Conservation (phyloP, 768 basidiomycete species). For the Russula sp. region DNA sequence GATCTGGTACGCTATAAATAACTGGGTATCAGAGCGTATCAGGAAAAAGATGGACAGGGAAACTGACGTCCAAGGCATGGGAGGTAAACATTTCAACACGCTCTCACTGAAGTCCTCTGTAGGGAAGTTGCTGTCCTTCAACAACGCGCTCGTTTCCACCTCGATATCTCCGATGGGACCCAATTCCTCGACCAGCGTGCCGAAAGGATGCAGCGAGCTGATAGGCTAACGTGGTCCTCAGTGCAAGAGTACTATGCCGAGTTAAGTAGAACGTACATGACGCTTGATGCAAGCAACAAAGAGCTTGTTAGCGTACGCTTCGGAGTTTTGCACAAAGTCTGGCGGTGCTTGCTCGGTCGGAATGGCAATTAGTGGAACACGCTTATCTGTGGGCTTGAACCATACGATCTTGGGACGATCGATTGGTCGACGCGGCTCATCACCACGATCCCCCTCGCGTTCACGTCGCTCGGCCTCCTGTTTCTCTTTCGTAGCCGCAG, state of each 20-base stretch:
- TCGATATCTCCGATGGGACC: constrained; percentile 98
- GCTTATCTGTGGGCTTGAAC: constrained; percentile 99
- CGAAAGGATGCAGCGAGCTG: constrained; percentile 97
- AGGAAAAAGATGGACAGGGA: neutral
- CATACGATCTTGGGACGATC: constrained; percentile 98
- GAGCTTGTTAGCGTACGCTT: constrained; percentile 80
- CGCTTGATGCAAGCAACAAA: constrained; percentile 99
- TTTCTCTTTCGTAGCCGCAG: constrained; percentile 96
- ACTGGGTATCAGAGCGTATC: constrained; percentile 18
- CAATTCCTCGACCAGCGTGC: constrained; percentile 94
- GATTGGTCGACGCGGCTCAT: constrained; percentile 73
- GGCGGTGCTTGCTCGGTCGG: constrained; percentile 96
- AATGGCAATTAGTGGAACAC: constrained; percentile 96
- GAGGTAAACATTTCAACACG: constrained; percentile 92
- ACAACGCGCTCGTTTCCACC: constrained; percentile 92
- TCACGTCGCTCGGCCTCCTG: constrained; percentile 97
- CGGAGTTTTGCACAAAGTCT: constrained; percentile 94
- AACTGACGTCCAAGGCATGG: constrained; percentile 86
- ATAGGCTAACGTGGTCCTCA: constrained; percentile 50
- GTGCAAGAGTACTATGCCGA: constrained; percentile 21
- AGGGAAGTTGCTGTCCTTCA: constrained; percentile 99
- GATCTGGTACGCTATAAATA: constrained; percentile 66
- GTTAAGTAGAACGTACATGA: constrained; percentile 53
- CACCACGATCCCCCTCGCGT: constrained; percentile 87
- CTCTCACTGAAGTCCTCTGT: constrained; percentile 95